Conservation (phyloP, 345 rosid genomes). For the Corymbia maculata region DNA sequence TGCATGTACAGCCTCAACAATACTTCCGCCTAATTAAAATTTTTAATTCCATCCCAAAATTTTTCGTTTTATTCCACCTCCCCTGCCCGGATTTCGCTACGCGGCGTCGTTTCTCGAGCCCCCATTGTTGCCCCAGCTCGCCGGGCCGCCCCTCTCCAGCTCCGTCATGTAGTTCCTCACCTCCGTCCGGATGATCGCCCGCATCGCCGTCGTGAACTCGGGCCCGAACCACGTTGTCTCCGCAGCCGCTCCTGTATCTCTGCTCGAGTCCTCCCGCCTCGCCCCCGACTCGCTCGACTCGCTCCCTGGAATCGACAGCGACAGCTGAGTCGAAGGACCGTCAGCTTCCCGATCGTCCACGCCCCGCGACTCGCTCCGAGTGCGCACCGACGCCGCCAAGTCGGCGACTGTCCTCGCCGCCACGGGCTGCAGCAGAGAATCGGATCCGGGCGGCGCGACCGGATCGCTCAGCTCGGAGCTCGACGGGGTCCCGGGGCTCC, state of each 20-base stretch:
- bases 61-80: not conserved
- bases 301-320: slow-evolving; percentile 30
- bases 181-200: slow-evolving; percentile 40
- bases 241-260: not conserved
- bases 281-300: slow-evolving; percentile 1
- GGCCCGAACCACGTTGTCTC: slow-evolving; percentile 14
- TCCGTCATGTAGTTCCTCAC: slow-evolving; percentile 35
- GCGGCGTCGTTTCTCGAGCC: not conserved
- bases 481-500: not conserved
- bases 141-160: slow-evolving; percentile 13
- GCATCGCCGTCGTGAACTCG: slow-evolving; percentile 28
- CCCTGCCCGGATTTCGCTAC: not conserved
- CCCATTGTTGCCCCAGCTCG: not conserved
- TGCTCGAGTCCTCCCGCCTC: not conserved
- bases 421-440: not conserved
- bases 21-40: not conserved
- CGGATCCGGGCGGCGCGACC: not conserved
- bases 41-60: not conserved
- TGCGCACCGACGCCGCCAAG: not conserved
- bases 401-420: not conserved
- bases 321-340: slow-evolving; percentile 28
- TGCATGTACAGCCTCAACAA: not conserved
- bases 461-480: not conserved
- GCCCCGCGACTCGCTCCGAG: not conserved
- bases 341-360: not conserved